Percentiles rank a stretch among this genome's conserved stretches.
These are phyloP conservation scores for Mycena chlorophos DNA, from an alignment of 768 basidiomycete species.

Conservation along the genomic window DNA sequence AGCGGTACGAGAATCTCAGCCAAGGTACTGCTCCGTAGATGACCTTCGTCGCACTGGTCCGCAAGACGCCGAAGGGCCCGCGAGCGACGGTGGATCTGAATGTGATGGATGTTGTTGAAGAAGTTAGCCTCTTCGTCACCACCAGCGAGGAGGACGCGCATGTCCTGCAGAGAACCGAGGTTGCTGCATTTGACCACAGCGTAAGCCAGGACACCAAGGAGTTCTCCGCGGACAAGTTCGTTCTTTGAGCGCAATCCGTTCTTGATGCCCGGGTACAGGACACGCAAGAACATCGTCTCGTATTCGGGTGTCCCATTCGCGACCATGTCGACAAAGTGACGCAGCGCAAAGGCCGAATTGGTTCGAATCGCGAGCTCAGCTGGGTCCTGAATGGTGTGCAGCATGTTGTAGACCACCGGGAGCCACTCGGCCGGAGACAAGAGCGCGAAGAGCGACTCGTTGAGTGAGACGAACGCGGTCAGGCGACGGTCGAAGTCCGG, in stretches of 20 bases:
- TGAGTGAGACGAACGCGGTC: slow-evolving; percentile 69
- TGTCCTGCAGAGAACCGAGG: slow-evolving; percentile 67
- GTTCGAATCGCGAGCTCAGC: slow-evolving; percentile 84
- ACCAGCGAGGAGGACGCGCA: slow-evolving; percentile 75
- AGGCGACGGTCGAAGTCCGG: slow-evolving; percentile 90
- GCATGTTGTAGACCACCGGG: slow-evolving; percentile 78
- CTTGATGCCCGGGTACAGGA: slow-evolving; percentile 77
- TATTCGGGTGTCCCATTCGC: slow-evolving; percentile 44
- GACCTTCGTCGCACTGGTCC: slow-evolving; percentile 68
- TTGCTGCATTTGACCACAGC: slow-evolving; percentile 65
- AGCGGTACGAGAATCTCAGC: slow-evolving; percentile 86
- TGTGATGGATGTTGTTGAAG: slow-evolving; percentile 93
- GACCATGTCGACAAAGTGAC: slow-evolving; percentile 72
- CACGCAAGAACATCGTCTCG: slow-evolving; percentile 57
- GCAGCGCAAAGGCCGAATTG: slow-evolving; percentile 74
- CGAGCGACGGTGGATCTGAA: slow-evolving; percentile 87
- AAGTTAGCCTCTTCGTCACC: slow-evolving; percentile 96
- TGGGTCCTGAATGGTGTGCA: slow-evolving; percentile 86
- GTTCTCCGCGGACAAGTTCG: slow-evolving; percentile 85
- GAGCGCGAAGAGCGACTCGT: slow-evolving; percentile 57
- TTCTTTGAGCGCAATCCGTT: slow-evolving; percentile 75
- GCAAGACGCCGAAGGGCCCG: slow-evolving; percentile 83
- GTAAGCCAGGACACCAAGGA: slow-evolving; percentile 75
- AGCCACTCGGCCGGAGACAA: slow-evolving; percentile 70
- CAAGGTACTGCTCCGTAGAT: slow-evolving; percentile 67